A percentile compares a stretch with the other conserved stretches of the same genome.
Evolutionary conservation across 495 filamentous ascomycete genomes (phyloP).

Genomic region (Penicillium ochrochloron): DNA sequence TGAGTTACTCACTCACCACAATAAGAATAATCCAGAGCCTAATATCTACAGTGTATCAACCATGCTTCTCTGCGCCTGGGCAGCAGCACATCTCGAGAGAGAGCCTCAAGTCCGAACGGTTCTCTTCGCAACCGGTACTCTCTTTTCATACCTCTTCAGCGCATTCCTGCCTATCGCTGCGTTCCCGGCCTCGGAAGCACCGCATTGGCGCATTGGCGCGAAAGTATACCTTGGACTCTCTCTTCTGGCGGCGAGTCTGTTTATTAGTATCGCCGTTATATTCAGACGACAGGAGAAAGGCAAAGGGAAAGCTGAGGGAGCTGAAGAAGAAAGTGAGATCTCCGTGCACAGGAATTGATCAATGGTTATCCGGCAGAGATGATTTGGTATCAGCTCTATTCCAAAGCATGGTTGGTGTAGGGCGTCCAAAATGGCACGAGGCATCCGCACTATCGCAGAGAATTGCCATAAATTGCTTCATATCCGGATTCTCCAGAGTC

Average conservation of each 20-base stretch:
- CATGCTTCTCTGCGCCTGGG: neutral
- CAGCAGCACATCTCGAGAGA: neutral
- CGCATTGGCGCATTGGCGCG: neutral
- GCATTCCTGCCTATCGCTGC: constrained; percentile 1
- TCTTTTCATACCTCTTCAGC: neutral
- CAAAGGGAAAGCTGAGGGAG: neutral
- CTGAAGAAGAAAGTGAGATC: neutral
- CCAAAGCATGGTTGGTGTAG: too few relatives aligned
- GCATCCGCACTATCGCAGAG: neutral
- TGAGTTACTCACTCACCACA: neutral
- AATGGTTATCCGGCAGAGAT: neutral
- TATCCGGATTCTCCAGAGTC: neutral
- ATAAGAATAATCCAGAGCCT: neutral
- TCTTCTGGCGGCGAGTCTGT: neutral
- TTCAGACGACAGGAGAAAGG: neutral
- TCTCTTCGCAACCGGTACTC: neutral
- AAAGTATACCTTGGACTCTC: neutral
- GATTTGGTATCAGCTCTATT: neutral
- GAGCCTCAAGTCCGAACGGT: constrained; percentile 1
- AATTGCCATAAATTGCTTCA: neutral
- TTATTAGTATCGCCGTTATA: neutral
- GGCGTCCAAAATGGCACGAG: too few relatives aligned
- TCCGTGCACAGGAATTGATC: neutral
- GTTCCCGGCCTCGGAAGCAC: neutral
- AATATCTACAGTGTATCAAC: neutral